Evolutionary conservation across 1,284 basidiomycete species (phyloP).

Genomic region (Ganoderma meredithae): DNA sequence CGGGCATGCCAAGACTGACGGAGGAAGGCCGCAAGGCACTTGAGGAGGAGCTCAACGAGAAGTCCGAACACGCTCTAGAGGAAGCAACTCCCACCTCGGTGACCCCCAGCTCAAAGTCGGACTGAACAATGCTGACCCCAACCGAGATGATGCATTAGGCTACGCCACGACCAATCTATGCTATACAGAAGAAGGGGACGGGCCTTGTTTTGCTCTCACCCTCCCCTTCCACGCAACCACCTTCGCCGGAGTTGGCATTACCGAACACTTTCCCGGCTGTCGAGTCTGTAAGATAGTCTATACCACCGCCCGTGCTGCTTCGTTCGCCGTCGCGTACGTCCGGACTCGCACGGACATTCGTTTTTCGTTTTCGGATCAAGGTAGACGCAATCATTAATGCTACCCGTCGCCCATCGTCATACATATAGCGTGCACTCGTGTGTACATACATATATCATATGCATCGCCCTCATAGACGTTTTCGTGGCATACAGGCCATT

Average conservation of each 20-base stretch:
- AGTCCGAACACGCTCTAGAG: conserved; percentile 35
- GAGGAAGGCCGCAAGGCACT: conserved; percentile 73
- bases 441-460: neutral
- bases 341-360: neutral
- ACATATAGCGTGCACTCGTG: conserved; percentile 3
- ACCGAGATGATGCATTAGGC: conserved; percentile 23
- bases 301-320: conserved; percentile 20
- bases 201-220: neutral
- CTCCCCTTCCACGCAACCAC: neutral
- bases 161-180: conserved; percentile 13
- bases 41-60: conserved; percentile 68
- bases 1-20: conserved; percentile 82
- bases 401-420: neutral
- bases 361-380: neutral
- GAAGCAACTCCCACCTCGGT: conserved; percentile 29
- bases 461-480: neutral
- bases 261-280: conserved; percentile 9
- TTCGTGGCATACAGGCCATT: neutral
- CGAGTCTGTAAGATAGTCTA: conserved; percentile 27
- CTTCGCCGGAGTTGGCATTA: neutral
- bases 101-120: neutral
- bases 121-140: conserved; percentile 19
- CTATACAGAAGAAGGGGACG: neutral
- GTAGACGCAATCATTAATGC: neutral
- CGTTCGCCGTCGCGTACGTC: neutral